These are phyloP conservation scores for Rhodotorula sp. DNA, from an alignment of 1,284 basidiomycete species.

Conservation along the genomic window DNA sequence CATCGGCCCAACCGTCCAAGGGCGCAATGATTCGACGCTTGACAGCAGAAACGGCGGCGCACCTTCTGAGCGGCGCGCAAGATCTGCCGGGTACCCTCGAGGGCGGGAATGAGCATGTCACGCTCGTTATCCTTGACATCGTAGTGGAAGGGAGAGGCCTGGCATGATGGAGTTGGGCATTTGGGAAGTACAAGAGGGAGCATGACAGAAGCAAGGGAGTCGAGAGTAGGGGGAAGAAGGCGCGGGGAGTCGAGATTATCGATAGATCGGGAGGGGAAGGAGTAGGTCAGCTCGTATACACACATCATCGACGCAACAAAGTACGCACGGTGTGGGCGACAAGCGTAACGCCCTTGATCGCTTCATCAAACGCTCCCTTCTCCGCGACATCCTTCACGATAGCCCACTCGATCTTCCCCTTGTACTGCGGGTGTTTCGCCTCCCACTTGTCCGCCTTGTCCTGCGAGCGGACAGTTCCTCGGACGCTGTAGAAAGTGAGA, in stretches of 20 bases:
- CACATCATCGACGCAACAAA: constrained; percentile 38
- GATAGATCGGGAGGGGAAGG: no score
- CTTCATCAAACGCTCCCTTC: constrained; percentile 51
- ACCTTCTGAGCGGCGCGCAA: constrained; percentile 59
- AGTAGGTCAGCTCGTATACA: not conserved
- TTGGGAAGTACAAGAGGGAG: no score
- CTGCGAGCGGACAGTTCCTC: constrained; percentile 25
- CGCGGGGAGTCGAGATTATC: no score
- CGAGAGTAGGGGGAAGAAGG: no score
- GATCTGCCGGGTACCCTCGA: constrained; percentile 62
- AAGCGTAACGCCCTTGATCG: constrained; percentile 49
- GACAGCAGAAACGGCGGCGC: not conserved
- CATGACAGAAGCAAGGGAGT: no score
- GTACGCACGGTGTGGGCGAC: constrained; percentile 42
- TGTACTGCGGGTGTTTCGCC: constrained; percentile 16
- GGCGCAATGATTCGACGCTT: no score
- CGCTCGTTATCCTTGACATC: constrained; percentile 46
- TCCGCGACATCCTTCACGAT: constrained; percentile 22
- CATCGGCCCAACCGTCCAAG: no score
- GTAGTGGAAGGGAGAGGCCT: constrained; percentile 11
- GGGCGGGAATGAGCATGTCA: constrained; percentile 62
- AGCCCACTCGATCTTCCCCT: constrained; percentile 19
- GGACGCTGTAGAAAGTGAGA: not conserved
- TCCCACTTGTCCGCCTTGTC: constrained; percentile 28
- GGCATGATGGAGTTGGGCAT: no score